These are phyloP conservation scores for Grosmannia clavigera DNA, from an alignment of 2,329 filamentous ascomycete genomes.

Conservation along the genomic window DNA sequence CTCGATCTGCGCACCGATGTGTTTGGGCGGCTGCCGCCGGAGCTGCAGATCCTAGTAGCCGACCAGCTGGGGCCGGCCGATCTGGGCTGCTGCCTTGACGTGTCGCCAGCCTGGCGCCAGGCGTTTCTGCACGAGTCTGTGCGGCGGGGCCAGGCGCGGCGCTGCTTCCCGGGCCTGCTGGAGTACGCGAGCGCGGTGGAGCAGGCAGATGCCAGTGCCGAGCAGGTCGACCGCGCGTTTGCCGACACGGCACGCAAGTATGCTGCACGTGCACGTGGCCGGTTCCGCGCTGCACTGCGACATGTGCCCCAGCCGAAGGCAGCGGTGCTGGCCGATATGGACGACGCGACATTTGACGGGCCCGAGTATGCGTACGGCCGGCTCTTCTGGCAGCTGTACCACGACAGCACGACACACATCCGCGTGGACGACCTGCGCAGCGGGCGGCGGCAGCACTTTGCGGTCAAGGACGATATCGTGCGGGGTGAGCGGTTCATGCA, in stretches of 20 bases:
- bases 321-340: background rate
- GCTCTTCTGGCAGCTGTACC: constrained; percentile 8
- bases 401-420: background rate
- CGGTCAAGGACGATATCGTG: background rate
- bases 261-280: constrained; percentile 2
- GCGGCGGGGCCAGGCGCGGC: background rate
- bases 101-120: constrained; percentile 9
- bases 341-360: background rate
- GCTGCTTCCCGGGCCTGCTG: constrained; percentile 9
- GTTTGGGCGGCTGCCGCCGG: constrained; percentile 9
- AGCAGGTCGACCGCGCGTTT: constrained; percentile 1
- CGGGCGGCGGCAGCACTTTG: background rate
- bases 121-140: constrained; percentile 4
- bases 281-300: constrained; percentile 5
- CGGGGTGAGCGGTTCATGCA: constrained; percentile 4
- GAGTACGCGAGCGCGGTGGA: constrained; percentile 6
- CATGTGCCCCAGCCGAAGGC: constrained; percentile 1
- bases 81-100: constrained; percentile 10
- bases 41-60: constrained; percentile 11
- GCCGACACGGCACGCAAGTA: constrained; percentile 3
- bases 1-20: constrained; percentile 12
- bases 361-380: constrained; percentile 10
- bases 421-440: constrained; percentile 11
- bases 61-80: constrained; percentile 8
- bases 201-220: background rate